phyloP scores from a whole-genome alignment of 1,139 yeast genomes.

The Pichia sp. region DNA sequence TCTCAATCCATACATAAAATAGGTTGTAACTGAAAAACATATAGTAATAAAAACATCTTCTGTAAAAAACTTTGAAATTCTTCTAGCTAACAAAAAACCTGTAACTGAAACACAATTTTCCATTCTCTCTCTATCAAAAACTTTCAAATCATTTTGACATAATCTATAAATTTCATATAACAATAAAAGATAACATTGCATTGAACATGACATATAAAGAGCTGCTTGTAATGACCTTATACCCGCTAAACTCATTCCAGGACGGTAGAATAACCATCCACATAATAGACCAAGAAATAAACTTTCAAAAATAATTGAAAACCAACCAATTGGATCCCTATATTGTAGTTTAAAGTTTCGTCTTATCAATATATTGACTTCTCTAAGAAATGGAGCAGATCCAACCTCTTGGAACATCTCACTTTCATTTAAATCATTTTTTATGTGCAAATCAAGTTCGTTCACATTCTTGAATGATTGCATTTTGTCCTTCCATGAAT shows the following conservation, averaged over 20 bases:
- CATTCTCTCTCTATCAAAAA: constrained; percentile 67
- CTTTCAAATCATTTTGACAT: constrained; percentile 60
- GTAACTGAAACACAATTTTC: constrained; percentile 64
- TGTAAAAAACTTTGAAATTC: constrained; percentile 56
- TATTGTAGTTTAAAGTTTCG: constrained; percentile 50
- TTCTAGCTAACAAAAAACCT: constrained; percentile 63
- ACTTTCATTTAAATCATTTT: constrained; percentile 18
- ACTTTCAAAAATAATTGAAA: constrained; percentile 51
- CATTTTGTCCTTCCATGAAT: constrained; percentile 42
- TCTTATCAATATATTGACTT: constrained; percentile 48
- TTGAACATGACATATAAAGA: constrained; percentile 57
- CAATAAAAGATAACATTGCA: constrained; percentile 64
- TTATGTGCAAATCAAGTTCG: neutral
- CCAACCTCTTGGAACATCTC: constrained; percentile 25
- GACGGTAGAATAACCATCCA: constrained; percentile 76
- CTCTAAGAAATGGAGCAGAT: constrained; percentile 38
- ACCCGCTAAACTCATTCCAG: constrained; percentile 58
- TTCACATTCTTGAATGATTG: constrained; percentile 1
- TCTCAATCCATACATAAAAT: constrained; percentile 74
- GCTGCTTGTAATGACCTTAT: constrained; percentile 60
- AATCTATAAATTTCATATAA: constrained; percentile 70
- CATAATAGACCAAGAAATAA: constrained; percentile 50
- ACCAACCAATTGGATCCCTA: constrained; percentile 54
- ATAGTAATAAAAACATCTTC: constrained; percentile 68
- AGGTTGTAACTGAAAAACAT: constrained; percentile 54